A percentile compares a stretch with the other conserved stretches of the same genome.
phyloP scores from a whole-genome alignment of 495 filamentous ascomycete species.

The Filosporella fistucella region DNA sequence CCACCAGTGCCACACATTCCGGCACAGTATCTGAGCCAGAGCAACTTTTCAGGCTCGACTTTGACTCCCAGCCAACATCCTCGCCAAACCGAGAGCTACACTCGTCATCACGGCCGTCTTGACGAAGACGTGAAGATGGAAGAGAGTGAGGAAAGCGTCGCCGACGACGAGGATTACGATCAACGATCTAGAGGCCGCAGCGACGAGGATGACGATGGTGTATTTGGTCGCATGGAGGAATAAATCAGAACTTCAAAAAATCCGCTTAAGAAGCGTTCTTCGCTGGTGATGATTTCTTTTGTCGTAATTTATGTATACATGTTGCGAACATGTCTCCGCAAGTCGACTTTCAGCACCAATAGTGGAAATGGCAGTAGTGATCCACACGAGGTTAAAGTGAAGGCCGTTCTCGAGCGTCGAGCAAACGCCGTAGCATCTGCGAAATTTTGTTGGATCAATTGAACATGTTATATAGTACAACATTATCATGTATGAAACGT shows the following conservation, averaged over 20 bases:
- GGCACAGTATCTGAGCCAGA: conserved; percentile 56
- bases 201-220: conserved; percentile 90
- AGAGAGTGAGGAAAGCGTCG: conserved; percentile 57
- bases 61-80: conserved; percentile 24
- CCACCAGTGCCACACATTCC: conserved; percentile 86
- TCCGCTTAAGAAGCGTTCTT: not conserved
- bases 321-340: conserved; percentile 40
- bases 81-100: conserved; percentile 29
- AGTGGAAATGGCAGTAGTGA: conserved; percentile 33
- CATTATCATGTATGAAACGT: conserved; percentile 17
- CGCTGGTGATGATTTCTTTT: conserved; percentile 22
- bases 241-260: conserved; percentile 32
- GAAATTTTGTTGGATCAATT: conserved; percentile 10
- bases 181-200: conserved; percentile 55
- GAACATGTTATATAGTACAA: conserved; percentile 22
- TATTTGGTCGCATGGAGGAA: conserved; percentile 96
- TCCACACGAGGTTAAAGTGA: conserved; percentile 60
- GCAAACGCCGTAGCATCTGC: conserved; percentile 32
- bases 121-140: conserved; percentile 64
- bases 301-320: conserved; percentile 20
- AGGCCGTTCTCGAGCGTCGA: conserved; percentile 52
- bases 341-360: conserved; percentile 52
- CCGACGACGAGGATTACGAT: conserved; percentile 78
- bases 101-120: conserved; percentile 35
- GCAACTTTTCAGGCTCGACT: conserved; percentile 28